phyloP scores from a whole-genome alignment of 208 protist genomes.

The Leishmania turanica region DNA sequence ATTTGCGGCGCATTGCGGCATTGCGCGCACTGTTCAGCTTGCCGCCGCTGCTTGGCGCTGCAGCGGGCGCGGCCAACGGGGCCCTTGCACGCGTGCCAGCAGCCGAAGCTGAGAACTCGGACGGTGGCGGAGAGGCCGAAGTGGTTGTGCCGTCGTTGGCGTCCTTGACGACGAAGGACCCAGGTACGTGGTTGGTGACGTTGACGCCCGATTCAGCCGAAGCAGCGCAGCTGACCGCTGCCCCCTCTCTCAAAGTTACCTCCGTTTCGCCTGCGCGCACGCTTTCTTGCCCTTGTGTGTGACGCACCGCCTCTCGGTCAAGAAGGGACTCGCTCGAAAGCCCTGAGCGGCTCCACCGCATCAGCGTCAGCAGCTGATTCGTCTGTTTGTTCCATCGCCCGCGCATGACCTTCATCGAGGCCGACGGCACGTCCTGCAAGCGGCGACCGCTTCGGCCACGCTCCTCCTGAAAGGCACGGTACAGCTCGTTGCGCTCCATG shows the following conservation, averaged over 20 bases:
- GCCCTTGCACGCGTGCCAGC: too few relatives aligned
- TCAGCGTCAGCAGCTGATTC: conserved; percentile 20
- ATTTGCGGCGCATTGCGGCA: conserved; percentile 55
- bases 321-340: conserved; percentile 9
- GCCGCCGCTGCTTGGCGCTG: not conserved
- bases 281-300: not conserved
- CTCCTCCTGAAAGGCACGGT: conserved; percentile 33
- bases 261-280: not conserved
- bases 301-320: conserved; percentile 7
- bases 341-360: conserved; percentile 25
- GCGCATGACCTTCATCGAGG: conserved; percentile 33
- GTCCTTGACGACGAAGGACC: not conserved
- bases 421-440: conserved; percentile 30
- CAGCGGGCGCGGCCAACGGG: not conserved
- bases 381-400: conserved; percentile 28
- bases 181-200: not conserved
- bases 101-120: not conserved
- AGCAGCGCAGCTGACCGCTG: too few relatives aligned
- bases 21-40: conserved; percentile 9
- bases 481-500: conserved; percentile 31
- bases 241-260: not conserved
- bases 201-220: not conserved
- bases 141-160: not conserved
- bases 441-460: conserved; percentile 16
- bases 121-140: not conserved